Conservation (phyloP, 2,329 filamentous ascomycete genomes). For the Fusarium xyrophilum region DNA sequence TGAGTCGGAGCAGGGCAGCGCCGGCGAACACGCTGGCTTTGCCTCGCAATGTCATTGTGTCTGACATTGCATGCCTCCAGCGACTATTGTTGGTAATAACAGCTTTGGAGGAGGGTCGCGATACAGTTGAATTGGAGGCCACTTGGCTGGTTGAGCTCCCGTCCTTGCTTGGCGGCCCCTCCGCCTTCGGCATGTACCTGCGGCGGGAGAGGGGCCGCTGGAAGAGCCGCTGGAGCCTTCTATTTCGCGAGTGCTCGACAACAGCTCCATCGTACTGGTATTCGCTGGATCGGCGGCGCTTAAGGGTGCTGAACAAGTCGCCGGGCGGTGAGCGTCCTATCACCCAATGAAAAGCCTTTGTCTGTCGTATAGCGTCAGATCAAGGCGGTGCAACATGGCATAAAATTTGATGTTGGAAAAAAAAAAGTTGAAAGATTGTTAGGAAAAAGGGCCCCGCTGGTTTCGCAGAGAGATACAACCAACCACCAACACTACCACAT, state of each 20-base stretch:
- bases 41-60: slow-evolving; percentile 51
- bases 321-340: slow-evolving; percentile 12
- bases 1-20: slow-evolving; percentile 78
- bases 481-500: slow-evolving; percentile 31
- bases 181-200: slow-evolving; percentile 17
- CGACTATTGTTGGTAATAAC: slow-evolving; percentile 34
- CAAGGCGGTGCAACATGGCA: slow-evolving; percentile 45
- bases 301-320: slow-evolving; percentile 12
- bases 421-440: slow-evolving; percentile 46
- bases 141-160: slow-evolving; percentile 42
- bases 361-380: background rate
- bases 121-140: slow-evolving; percentile 36
- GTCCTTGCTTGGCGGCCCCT: slow-evolving; percentile 28
- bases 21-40: slow-evolving; percentile 70
- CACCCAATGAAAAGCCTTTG: slow-evolving; percentile 3
- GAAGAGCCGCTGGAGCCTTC: slow-evolving; percentile 15
- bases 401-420: slow-evolving; percentile 45
- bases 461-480: slow-evolving; percentile 28
- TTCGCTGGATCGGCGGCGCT: slow-evolving; percentile 15
- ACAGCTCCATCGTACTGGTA: slow-evolving; percentile 20
- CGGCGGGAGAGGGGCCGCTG: slow-evolving; percentile 35
- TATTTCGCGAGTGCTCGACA: background rate
- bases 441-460: slow-evolving; percentile 46
- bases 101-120: slow-evolving; percentile 22
- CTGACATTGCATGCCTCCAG: slow-evolving; percentile 47